Evolutionary conservation across 768 basidiomycete species (phyloP), one percentile per base, ranked within the genome.

Genomic region (Mycena galopus): DNA sequence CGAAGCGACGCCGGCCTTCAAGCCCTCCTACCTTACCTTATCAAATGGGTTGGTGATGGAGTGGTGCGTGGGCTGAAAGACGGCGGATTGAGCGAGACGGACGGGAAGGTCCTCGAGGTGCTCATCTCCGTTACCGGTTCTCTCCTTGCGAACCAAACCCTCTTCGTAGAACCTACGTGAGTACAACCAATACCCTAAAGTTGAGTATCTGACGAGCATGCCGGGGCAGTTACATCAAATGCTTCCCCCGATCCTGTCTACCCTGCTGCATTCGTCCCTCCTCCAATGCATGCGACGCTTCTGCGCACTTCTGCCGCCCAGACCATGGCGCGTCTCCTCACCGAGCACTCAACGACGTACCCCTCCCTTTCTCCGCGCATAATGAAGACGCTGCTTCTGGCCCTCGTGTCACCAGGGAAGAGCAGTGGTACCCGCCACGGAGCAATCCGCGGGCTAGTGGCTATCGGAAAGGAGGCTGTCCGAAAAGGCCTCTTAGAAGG

Each of bases 151-250:
- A 99, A 99, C 81, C 85, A 88, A 33, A 93, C 94, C 0, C 85
- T 99, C 7, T 98, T 98, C 79, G 91, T 98, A 27, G 98, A 99
- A 81, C 98, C 97, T 99, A 98, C 79, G 96, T 98, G 78, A 79
- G 95, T 87, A 12, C n/a, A 11, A 5, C n/a, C 39, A 30, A n/a
- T 60, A 33, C 47, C 29, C 39, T 60, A 39, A 7, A 19, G 4
- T 56, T 50, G 32, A 73, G 37, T 74, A 25, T 60, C 35, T 51
- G n/a, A 47, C 30, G 61, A 16, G 17, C 29, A 12, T 14, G 17
- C n/a, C 29, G 35, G 32, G 39, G 39, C 74, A 98, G 96, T 88
- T 99, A 6, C 98, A 99, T 78, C 97, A 99, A 92, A 88, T 99
- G 19, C 89, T 99, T 0, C 97, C 97, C 2, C 93, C 97, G 0